These are phyloP conservation scores for Graphilbum sp. DNA, from an alignment of 2,329 filamentous ascomycete genomes.

Conservation along the genomic window DNA sequence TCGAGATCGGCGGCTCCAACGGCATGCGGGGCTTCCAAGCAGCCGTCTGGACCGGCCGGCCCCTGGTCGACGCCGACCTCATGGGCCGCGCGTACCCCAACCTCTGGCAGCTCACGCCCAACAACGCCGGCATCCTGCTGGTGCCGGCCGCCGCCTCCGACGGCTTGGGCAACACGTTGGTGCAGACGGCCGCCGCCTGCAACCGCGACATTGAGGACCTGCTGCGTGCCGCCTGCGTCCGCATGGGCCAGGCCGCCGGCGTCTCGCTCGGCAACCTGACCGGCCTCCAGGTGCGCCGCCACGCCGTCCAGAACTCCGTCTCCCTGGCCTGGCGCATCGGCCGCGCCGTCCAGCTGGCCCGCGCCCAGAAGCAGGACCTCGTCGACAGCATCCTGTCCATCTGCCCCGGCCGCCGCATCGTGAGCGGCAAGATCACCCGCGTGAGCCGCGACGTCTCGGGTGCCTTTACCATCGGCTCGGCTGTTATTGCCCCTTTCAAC, in stretches of 20 bases:
- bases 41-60: constrained; percentile 20
- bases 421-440: constrained; percentile 33
- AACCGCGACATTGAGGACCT: constrained; percentile 25
- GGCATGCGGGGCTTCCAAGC: too few relatives aligned
- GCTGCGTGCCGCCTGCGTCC: constrained; percentile 20
- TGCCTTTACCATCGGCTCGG: too few relatives aligned
- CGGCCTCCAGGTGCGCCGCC: constrained; percentile 14
- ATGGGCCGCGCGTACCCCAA: constrained; percentile 18
- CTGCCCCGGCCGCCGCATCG: constrained; percentile 25
- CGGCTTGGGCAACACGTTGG: constrained; percentile 24
- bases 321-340: constrained; percentile 29
- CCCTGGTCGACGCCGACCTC: constrained; percentile 20
- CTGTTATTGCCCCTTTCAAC: too few relatives aligned
- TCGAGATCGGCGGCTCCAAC: constrained; percentile 39
- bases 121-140: constrained; percentile 21
- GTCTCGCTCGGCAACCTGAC: constrained; percentile 16
- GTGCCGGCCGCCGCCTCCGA: constrained; percentile 28
- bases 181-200: constrained; percentile 23
- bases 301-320: constrained; percentile 18
- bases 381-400: constrained; percentile 30
- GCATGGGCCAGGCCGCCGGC: constrained; percentile 24
- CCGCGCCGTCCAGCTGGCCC: constrained; percentile 24
- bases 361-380: constrained; percentile 23
- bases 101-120: constrained; percentile 17
- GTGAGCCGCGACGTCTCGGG: constrained; percentile 31